These are phyloP conservation scores for Termitomyces sp. DNA, from an alignment of 768 basidiomycete species.

Conservation along the genomic window DNA sequence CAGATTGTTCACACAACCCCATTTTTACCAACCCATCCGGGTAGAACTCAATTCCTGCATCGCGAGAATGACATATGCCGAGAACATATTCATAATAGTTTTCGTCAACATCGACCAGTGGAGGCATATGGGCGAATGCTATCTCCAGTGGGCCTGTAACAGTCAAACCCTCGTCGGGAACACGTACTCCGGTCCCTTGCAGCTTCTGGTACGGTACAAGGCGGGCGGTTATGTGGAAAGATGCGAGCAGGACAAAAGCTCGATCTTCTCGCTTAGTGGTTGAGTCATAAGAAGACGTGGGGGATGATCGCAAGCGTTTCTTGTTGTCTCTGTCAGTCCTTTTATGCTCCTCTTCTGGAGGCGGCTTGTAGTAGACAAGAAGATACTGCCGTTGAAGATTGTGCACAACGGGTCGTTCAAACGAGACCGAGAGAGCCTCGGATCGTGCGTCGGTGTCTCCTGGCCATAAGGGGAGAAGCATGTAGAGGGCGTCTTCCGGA, in stretches of 20 bases:
- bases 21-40: conserved; percentile 76
- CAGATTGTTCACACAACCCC: conserved; percentile 52
- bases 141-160: conserved; percentile 58
- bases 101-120: conserved; percentile 30
- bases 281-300: conserved; percentile 33
- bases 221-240: conserved; percentile 74
- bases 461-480: conserved; percentile 85
- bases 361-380: conserved; percentile 71
- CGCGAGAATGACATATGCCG: conserved; percentile 58
- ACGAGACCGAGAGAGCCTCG: conserved; percentile 22
- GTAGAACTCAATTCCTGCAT: conserved; percentile 73
- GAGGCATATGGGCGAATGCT: conserved; percentile 45
- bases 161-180: conserved; percentile 68
- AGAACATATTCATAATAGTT: conserved; percentile 45
- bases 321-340: conserved; percentile 34
- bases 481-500: conserved; percentile 68
- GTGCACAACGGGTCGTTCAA: conserved; percentile 34
- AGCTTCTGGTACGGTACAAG: conserved; percentile 72
- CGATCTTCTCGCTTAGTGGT: conserved; percentile 34
- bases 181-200: conserved; percentile 66
- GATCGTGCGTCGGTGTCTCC: conserved; percentile 59
- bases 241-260: conserved; percentile 45
- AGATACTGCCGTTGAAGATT: conserved; percentile 63
- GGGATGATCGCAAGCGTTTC: conserved; percentile 39
- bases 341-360: conserved; percentile 17